Evolutionary conservation across 2,329 filamentous ascomycete genomes (phyloP), one percentile per base, ranked within the genome.

Genomic region (Catunica adiposa): DNA sequence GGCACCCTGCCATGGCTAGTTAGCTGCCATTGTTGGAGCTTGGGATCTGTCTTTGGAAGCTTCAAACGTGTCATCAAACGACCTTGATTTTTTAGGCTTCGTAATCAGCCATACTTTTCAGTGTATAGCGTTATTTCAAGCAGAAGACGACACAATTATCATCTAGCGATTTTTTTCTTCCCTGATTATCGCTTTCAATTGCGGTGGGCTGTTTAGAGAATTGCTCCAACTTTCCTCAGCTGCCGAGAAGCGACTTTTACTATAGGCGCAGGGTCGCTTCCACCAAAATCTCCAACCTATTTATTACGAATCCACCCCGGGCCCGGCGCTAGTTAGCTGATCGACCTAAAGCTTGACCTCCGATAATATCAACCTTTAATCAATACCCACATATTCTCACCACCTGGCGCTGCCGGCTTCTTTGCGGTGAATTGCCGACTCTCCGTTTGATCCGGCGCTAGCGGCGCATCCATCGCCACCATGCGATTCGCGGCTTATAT

Each of bases 401-500:
- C 20, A n/a, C 40, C 20, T 44, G 15, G 20, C 40, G 3, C 20
- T n/a, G 20, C 20, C 20, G 40, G 40, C n/a, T n/a, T 17, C 20
- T 7, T 40, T 17, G 29, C 68, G 66, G 62, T 48, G 22, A 48
- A 48, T 48, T 48, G 23, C n/a, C 44, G 20, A 15, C 22, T 22
- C 44, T 26, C 11, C 44, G 4, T 26, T 48, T 23, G 22, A 9
- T 9, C 2, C 44, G 44, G 44, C 22, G 44, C 44, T 48, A 11
- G 44, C 44, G 44, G 44, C 44, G 44, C 44, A 48, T 25, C 22
- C 22, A 23, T 48, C n/a, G 17, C 66, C 65, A 75, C 68, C 63
- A 79, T 80, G 77, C 75, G 77, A 65, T 67, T 80, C 62, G 70
- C 71, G 61, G 79, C 76, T 75, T 80, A 80, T 65, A 75, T 76